Percentiles rank a stretch among this genome's conserved stretches.
Evolutionary conservation across 2,329 filamentous ascomycete genomes (phyloP).

Genomic region (Cyanodermella asteris): DNA sequence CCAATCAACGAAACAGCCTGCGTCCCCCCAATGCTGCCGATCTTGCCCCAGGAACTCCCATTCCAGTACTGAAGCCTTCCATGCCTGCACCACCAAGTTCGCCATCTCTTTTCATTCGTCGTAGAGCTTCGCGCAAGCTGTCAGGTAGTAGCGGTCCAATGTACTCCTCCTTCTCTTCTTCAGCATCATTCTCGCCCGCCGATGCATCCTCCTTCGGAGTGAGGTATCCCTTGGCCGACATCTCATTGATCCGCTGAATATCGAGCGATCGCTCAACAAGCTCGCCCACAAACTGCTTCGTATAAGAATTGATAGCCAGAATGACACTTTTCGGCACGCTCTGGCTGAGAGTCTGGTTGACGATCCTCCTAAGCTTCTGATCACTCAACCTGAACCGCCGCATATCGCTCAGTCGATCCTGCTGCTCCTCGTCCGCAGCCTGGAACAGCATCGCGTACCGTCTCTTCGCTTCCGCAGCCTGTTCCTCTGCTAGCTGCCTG

Average conservation of each 20-base stretch:
- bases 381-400: conserved; percentile 28
- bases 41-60: conserved; percentile 21
- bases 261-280: conserved; percentile 42
- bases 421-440: conserved; percentile 25
- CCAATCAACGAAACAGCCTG: conserved; percentile 20
- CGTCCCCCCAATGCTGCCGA: conserved; percentile 22
- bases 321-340: conserved; percentile 43
- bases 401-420: conserved; percentile 25
- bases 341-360: conserved; percentile 45
- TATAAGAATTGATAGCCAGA: conserved; percentile 40
- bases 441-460: conserved; percentile 19
- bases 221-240: too few species aligned
- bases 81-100: conserved; percentile 27
- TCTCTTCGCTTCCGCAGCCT: conserved; percentile 28
- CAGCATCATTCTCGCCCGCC: too few species aligned
- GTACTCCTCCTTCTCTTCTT: background rate
- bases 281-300: conserved; percentile 44
- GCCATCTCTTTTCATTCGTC: conserved; percentile 25
- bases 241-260: conserved; percentile 24
- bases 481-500: conserved; percentile 24
- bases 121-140: conserved; percentile 26
- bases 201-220: background rate
- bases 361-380: conserved; percentile 29
- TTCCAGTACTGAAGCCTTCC: conserved; percentile 23
- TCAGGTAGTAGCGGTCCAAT: conserved; percentile 20